Evolutionary conservation across 2,329 filamentous ascomycete genomes (phyloP).

Genomic region (Didymellaceae sp.): DNA sequence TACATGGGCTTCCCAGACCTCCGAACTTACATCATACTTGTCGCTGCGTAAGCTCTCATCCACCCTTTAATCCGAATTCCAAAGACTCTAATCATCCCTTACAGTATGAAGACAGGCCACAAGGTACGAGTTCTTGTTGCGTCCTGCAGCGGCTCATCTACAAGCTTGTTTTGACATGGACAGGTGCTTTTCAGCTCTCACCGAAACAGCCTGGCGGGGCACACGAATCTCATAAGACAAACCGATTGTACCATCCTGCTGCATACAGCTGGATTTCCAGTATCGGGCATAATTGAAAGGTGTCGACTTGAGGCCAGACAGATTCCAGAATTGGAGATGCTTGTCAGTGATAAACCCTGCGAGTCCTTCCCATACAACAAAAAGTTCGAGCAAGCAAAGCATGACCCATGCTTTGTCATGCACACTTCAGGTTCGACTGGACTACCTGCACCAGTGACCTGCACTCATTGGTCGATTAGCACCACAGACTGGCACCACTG

Average conservation of each 20-base stretch:
- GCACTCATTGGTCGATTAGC: slow-evolving; percentile 31
- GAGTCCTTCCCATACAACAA: slow-evolving; percentile 31
- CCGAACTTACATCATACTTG: slow-evolving; percentile 47
- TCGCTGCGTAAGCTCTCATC: slow-evolving; percentile 42
- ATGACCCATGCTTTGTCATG: slow-evolving; percentile 43
- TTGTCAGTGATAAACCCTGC: slow-evolving; percentile 25
- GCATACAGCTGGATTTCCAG: slow-evolving; percentile 32
- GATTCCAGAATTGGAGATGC: slow-evolving; percentile 34
- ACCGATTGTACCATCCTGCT: slow-evolving; percentile 38
- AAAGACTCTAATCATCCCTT: background rate
- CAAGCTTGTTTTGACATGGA: background rate
- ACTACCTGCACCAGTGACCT: slow-evolving; percentile 47
- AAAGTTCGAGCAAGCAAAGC: slow-evolving; percentile 39
- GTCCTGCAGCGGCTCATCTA: background rate
- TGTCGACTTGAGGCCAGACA: slow-evolving; percentile 32
- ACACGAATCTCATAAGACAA: slow-evolving; percentile 33
- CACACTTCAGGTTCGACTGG: slow-evolving; percentile 50
- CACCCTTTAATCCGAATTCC: background rate
- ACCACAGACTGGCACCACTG: slow-evolving; percentile 28
- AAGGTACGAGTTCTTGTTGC: slow-evolving; percentile 27
- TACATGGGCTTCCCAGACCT: slow-evolving; percentile 46
- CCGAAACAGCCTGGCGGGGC: slow-evolving; percentile 34
- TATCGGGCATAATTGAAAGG: slow-evolving; percentile 31
- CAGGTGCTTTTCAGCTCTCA: slow-evolving; percentile 38
- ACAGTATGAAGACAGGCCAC: slow-evolving; percentile 53